phyloP scores from a whole-genome alignment of 257 asterid genomes.

The Penstemon barbatus region DNA sequence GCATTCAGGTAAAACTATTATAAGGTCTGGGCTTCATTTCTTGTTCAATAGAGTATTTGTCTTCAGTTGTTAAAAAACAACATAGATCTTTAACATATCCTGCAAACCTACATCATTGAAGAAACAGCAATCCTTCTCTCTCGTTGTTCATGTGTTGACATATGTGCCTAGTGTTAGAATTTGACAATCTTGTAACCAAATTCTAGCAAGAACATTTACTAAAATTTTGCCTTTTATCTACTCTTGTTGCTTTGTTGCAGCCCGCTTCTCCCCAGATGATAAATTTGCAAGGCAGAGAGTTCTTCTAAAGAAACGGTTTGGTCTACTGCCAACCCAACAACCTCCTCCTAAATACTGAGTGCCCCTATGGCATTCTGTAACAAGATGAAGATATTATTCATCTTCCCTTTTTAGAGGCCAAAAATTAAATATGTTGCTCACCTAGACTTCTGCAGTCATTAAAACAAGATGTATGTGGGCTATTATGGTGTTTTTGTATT shows the following conservation, averaged over 20 bases:
- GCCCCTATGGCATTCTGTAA: not conserved
- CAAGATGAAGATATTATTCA: not conserved
- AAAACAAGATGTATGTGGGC: not conserved
- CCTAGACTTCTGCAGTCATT: constrained; percentile 6
- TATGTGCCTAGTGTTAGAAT: not conserved
- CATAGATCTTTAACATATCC: not conserved
- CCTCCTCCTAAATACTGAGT: constrained; percentile 56
- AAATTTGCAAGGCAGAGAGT: constrained; percentile 75
- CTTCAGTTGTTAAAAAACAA: not conserved
- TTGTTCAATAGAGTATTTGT: not conserved
- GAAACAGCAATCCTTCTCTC: not conserved
- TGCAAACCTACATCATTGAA: not conserved
- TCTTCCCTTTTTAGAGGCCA: not conserved
- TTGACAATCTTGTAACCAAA: not conserved
- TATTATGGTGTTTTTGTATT: not conserved
- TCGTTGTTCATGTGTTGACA: not conserved
- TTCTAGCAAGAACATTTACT: not conserved
- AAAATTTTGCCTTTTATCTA: not conserved
- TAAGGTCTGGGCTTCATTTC: not conserved
- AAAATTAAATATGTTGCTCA: not conserved
- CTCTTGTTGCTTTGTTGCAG: constrained; percentile 33
- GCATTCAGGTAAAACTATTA: not conserved
- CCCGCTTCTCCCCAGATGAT: constrained; percentile 84
- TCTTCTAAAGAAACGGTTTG: constrained; percentile 73
- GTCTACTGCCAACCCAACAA: constrained; percentile 72